Evolutionary conservation across 768 basidiomycete genomes (phyloP), one percentile per base, ranked within the genome.

Genomic region (Leccinum longicurvipes): DNA sequence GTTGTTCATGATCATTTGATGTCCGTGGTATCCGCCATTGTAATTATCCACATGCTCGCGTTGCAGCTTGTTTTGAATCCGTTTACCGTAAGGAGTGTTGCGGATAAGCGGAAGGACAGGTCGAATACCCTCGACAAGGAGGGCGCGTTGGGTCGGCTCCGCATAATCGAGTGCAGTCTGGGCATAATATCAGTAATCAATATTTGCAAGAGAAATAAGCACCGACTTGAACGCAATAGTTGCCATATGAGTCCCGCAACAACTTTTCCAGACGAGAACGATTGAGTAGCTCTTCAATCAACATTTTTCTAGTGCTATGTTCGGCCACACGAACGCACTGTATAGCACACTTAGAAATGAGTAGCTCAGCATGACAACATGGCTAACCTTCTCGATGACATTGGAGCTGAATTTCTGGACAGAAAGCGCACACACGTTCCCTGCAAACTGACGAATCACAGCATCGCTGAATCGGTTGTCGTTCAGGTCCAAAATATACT

Each of bases 401-500:
- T 99, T 99, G 58, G 96, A 98, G 60, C 93, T 96, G 76, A 99
- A 99, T 76, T 99, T 99, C 73, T 99, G 97, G 15, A 98, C 96
- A 6, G 95, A 98, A 51, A 99, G 77, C 6, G 93, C 93, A 71
- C 95, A 98, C 57, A 98, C 92, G 67, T 99, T 98, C 64, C 97
- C 97, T 51, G 91, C 78, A 74, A 98, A 99, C 69, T 98, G 97
- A 60, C 96, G 87, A 64, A 98, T 98, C 63, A 99, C 91, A 48
- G 81, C 96, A 74, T 98, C 96, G 62, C 93, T 96, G 81, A 98
- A 99, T 44, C 97, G 84, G 72, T 92, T 95, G 76, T 99, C 97
- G 74, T 98, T 98, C 66, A 99, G 75, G 70, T 99, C 97, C 57
- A 99, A 82, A 58, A 98, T 97, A 71, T 99, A 99, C 83, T 99